These are phyloP conservation scores for Verruconis gallopava DNA, from an alignment of 2,329 filamentous ascomycete genomes.

Conservation along the genomic window DNA sequence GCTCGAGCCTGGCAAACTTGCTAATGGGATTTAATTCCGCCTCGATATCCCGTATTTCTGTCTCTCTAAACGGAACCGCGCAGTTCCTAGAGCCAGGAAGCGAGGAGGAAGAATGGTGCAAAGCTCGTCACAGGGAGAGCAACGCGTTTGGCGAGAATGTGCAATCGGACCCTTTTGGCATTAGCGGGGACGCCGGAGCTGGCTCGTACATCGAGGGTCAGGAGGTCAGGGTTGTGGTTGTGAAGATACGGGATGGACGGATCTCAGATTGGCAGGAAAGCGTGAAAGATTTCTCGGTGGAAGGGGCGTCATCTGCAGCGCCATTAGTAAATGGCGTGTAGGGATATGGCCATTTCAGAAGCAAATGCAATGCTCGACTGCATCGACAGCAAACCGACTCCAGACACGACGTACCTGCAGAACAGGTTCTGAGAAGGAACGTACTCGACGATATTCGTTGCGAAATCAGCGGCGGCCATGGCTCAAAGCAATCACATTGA, in stretches of 20 bases:
- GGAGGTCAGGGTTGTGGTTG: conserved; percentile 77
- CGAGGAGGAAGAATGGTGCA: conserved; percentile 75
- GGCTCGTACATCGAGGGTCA: conserved; percentile 65
- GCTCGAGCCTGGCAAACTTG: conserved; percentile 60
- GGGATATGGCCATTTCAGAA: too few relatives aligned
- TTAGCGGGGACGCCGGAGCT: conserved; percentile 37
- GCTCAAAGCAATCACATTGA: too few relatives aligned
- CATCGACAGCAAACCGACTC: too few relatives aligned
- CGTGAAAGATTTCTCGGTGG: conserved; percentile 59
- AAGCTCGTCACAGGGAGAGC: conserved; percentile 73
- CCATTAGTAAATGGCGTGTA: conserved; percentile 11
- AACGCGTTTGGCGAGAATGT: conserved; percentile 58
- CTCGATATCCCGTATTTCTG: conserved; percentile 75
- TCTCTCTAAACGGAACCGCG: conserved; percentile 85
- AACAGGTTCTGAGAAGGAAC: too few relatives aligned
- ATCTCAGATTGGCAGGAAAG: conserved; percentile 95
- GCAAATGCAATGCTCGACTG: too few relatives aligned
- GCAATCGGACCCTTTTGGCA: conserved; percentile 15
- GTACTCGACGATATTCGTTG: too few relatives aligned
- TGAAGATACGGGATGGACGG: conserved; percentile 69
- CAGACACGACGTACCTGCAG: too few relatives aligned
- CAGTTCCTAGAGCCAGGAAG: conserved; percentile 58
- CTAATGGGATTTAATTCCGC: conserved; percentile 85
- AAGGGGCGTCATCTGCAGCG: background rate
- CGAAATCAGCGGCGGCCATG: too few relatives aligned